Percentiles rank a stretch among this genome's conserved stretches.
Conservation (phyloP, 2,329 filamentous ascomycete genomes). For the Gliomastix tumulicola region DNA sequence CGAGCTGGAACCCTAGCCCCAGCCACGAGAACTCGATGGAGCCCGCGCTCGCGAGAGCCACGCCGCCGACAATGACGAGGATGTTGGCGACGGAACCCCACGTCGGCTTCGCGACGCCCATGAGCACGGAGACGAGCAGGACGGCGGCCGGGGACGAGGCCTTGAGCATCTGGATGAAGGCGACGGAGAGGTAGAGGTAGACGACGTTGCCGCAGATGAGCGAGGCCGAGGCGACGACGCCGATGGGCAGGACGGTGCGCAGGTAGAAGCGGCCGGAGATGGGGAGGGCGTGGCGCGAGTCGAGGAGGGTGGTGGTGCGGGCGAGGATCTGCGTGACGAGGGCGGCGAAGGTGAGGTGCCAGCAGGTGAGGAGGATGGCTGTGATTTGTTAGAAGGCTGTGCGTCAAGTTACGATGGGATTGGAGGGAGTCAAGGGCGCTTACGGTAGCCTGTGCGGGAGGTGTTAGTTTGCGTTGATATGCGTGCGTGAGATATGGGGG, state of each 20-base stretch:
- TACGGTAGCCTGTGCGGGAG: constrained; percentile 21
- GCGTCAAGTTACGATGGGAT: neutral
- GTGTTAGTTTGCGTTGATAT: constrained; percentile 1
- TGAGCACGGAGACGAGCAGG: constrained; percentile 55
- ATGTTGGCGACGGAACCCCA: constrained; percentile 37
- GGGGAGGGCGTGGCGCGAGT: constrained; percentile 53
- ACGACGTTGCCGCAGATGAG: constrained; percentile 62
- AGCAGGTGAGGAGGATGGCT: constrained; percentile 57
- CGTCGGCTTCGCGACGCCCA: constrained; percentile 41
- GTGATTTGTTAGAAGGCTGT: neutral
- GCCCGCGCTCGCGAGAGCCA: constrained; percentile 46
- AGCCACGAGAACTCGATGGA: constrained; percentile 63
- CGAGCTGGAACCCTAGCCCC: constrained; percentile 63
- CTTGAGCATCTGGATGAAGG: constrained; percentile 68
- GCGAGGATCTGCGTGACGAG: constrained; percentile 60
- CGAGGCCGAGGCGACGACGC: constrained; percentile 57
- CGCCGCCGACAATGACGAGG: constrained; percentile 43
- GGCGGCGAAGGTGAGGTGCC: constrained; percentile 62
- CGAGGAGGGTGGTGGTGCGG: constrained; percentile 55
- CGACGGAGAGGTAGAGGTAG: constrained; percentile 60
- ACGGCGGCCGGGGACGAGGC: constrained; percentile 61
- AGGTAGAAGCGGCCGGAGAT: constrained; percentile 56
- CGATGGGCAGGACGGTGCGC: constrained; percentile 58
- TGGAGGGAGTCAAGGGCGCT: constrained; percentile 6
- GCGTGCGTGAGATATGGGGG: constrained; percentile 11